These are phyloP conservation scores for Paspalum notatum DNA, from an alignment of 176 grass and related monocot genomes.

Conservation along the genomic window DNA sequence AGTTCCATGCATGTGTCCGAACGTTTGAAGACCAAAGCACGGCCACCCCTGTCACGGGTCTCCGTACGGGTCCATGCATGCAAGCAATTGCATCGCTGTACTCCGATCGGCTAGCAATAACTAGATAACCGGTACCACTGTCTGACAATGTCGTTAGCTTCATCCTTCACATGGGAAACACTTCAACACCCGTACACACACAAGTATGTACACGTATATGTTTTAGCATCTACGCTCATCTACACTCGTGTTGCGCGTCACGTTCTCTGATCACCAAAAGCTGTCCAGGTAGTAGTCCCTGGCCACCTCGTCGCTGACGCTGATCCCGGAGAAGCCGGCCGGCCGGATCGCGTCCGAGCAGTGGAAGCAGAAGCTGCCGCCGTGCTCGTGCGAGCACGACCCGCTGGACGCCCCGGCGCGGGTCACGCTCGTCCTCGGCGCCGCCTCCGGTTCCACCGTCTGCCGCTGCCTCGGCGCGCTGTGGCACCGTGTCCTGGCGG, in stretches of 20 bases:
- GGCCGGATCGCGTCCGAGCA: conserved; percentile 17
- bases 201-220: neutral
- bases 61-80: neutral
- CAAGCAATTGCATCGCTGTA: neutral
- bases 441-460: conserved; percentile 1
- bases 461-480: conserved; percentile 68
- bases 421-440: conserved; percentile 35
- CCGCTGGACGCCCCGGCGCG: conserved; percentile 35
- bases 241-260: neutral
- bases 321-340: conserved; percentile 27
- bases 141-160: neutral
- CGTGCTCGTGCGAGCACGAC: conserved; percentile 47
- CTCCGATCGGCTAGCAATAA: neutral
- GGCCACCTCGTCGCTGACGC: conserved; percentile 40
- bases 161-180: conserved; percentile 23
- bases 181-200: neutral
- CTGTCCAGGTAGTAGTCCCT: conserved; percentile 85
- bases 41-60: neutral
- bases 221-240: neutral
- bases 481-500: conserved; percentile 65
- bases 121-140: neutral
- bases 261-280: conserved; percentile 65
- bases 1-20: neutral
- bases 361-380: conserved; percentile 33
- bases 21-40: neutral